phyloP scores from a whole-genome alignment of 1,139 yeast genomes.

The Diutina sp. region DNA sequence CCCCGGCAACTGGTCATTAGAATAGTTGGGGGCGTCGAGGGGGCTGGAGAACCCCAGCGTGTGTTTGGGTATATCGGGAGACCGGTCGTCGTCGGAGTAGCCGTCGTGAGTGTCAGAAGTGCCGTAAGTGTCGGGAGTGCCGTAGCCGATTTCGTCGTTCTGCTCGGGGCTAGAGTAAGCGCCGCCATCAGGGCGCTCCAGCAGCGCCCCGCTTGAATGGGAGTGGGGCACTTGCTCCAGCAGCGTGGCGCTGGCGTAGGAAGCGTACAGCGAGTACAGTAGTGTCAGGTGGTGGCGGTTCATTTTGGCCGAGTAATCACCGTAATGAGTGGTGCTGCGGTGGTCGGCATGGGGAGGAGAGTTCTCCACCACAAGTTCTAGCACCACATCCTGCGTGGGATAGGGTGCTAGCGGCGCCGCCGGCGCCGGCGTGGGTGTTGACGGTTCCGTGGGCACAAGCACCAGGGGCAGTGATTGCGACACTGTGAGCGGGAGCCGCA shows the following conservation, averaged over 20 bases:
- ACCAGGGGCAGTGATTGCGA: background rate
- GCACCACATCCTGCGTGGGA: background rate
- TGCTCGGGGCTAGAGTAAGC: background rate
- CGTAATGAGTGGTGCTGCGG: background rate
- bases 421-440: background rate
- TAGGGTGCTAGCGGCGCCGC: background rate
- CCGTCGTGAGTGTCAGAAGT: background rate
- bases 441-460: background rate
- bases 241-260: background rate
- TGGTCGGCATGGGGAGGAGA: background rate
- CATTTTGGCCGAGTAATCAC: background rate
- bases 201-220: background rate
- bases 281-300: background rate
- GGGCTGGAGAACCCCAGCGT: background rate
- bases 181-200: background rate
- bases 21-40: background rate
- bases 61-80: background rate
- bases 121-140: background rate
- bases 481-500: background rate
- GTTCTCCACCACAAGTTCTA: background rate
- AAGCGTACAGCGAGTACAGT: background rate
- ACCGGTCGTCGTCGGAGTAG: background rate
- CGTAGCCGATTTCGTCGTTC: background rate
- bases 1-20: background rate
- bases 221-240: background rate